These are phyloP conservation scores for Plasmodium blacklocki DNA, from an alignment of 169 alveolate species.

Conservation along the genomic window DNA sequence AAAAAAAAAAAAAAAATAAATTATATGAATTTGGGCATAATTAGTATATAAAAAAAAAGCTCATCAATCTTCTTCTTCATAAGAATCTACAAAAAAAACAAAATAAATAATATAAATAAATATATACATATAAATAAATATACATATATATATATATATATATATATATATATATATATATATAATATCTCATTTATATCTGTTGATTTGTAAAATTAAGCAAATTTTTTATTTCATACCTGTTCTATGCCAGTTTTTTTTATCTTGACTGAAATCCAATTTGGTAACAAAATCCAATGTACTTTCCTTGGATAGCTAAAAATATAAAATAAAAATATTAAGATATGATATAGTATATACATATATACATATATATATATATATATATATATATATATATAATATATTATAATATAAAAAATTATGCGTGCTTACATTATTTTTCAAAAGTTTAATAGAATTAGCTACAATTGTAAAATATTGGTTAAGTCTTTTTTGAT, in stretches of 20 bases:
- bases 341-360: not conserved
- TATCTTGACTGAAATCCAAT: slow-evolving; percentile 59
- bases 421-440: slow-evolving; percentile 27
- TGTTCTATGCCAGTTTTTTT: slow-evolving; percentile 60
- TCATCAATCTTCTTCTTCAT: too few species aligned
- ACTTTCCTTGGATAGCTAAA: slow-evolving; percentile 68
- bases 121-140: not conserved
- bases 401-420: not conserved
- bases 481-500: slow-evolving; percentile 64
- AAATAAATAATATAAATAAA: not conserved
- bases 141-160: not conserved
- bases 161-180: not conserved
- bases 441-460: slow-evolving; percentile 54
- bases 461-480: slow-evolving; percentile 58
- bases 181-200: not conserved
- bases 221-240: slow-evolving; percentile 19
- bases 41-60: too few species aligned
- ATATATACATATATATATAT: not conserved
- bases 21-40: too few species aligned
- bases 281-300: slow-evolving; percentile 68
- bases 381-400: not conserved
- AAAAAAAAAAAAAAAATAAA: too few species aligned
- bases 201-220: not conserved
- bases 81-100: not conserved
- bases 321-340: slow-evolving; percentile 1